Evolutionary conservation across 352 stramenopile species (phyloP).

Genomic region (Phytophthora chlamydospora): DNA sequence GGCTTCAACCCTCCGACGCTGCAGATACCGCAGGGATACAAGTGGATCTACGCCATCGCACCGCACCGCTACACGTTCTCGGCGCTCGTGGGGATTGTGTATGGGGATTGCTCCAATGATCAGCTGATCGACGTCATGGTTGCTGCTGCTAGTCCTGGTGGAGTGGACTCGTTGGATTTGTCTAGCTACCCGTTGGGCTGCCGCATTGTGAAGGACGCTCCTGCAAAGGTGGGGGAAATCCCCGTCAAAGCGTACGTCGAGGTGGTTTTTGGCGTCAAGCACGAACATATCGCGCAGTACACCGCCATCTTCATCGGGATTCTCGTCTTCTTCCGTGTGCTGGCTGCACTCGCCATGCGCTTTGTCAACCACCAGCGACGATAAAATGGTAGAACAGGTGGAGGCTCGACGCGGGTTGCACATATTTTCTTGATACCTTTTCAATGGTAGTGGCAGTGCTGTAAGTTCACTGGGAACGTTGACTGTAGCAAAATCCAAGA

Average conservation of each 20-base stretch:
- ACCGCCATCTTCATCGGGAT: conserved; percentile 25
- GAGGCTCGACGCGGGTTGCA: too few relatives aligned
- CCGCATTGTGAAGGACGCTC: conserved; percentile 28
- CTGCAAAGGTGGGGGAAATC: conserved; percentile 16
- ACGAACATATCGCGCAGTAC: conserved; percentile 37
- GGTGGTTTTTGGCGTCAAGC: conserved; percentile 36
- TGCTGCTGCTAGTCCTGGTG: conserved; percentile 1
- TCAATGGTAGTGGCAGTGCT: too few relatives aligned
- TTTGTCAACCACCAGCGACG: conserved; percentile 43
- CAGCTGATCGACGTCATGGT: conserved; percentile 21
- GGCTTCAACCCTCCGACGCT: conserved; percentile 41
- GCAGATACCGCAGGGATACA: conserved; percentile 40
- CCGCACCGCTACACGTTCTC: conserved; percentile 39
- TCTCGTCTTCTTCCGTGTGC: conserved; percentile 38
- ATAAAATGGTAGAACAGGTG: neutral
- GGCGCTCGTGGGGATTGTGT: conserved; percentile 33
- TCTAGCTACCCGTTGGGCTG: conserved; percentile 29
- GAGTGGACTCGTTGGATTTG: neutral
- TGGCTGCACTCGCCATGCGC: conserved; percentile 36
- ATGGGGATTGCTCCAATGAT: conserved; percentile 32
- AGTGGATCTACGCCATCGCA: conserved; percentile 43
- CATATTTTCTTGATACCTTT: too few relatives aligned
- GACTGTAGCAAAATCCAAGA: too few relatives aligned
- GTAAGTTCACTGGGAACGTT: too few relatives aligned
- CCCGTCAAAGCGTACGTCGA: conserved; percentile 37